A percentile compares a stretch with the other conserved stretches of the same genome.
phyloP scores from a whole-genome alignment of 2,329 filamentous ascomycete species.

The Colletotrichum lindemuthianum region DNA sequence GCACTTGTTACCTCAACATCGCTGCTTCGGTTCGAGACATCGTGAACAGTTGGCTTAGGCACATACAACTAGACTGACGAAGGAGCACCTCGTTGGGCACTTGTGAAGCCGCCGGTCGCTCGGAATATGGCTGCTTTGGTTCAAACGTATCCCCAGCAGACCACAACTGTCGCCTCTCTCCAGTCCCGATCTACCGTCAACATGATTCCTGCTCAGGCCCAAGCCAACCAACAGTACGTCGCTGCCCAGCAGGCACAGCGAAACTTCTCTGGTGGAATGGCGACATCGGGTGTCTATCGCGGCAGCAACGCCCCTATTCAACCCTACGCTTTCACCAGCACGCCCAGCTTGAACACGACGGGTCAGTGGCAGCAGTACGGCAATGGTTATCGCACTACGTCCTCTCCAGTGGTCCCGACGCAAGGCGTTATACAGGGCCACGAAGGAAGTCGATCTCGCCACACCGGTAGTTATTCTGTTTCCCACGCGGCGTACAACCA shows the following conservation, averaged over 20 bases:
- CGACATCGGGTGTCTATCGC: constrained; percentile 63
- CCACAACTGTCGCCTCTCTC: constrained; percentile 78
- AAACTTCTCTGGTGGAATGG: constrained; percentile 60
- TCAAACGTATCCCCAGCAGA: constrained; percentile 82
- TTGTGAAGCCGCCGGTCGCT: constrained; percentile 11
- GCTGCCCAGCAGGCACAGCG: constrained; percentile 55
- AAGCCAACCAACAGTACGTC: constrained; percentile 62
- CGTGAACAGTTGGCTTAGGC: neutral
- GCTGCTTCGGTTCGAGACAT: neutral
- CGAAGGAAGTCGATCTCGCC: constrained; percentile 41
- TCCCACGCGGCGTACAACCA: constrained; percentile 52
- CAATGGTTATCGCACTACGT: constrained; percentile 58
- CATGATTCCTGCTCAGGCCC: constrained; percentile 62
- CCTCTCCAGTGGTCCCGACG: constrained; percentile 55
- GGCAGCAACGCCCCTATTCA: constrained; percentile 70
- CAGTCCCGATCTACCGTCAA: constrained; percentile 77
- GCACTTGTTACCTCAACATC: no score
- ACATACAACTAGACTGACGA: constrained; percentile 10
- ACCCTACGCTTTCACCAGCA: constrained; percentile 79
- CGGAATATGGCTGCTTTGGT: constrained; percentile 84
- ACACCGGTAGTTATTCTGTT: constrained; percentile 50
- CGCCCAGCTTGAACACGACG: constrained; percentile 70
- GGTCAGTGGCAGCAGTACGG: constrained; percentile 62
- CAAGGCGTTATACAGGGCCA: constrained; percentile 49
- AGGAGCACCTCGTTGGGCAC: constrained; percentile 19